Conservation (phyloP, 2,329 filamentous ascomycete genomes). For the Colletotrichum tropicale region DNA sequence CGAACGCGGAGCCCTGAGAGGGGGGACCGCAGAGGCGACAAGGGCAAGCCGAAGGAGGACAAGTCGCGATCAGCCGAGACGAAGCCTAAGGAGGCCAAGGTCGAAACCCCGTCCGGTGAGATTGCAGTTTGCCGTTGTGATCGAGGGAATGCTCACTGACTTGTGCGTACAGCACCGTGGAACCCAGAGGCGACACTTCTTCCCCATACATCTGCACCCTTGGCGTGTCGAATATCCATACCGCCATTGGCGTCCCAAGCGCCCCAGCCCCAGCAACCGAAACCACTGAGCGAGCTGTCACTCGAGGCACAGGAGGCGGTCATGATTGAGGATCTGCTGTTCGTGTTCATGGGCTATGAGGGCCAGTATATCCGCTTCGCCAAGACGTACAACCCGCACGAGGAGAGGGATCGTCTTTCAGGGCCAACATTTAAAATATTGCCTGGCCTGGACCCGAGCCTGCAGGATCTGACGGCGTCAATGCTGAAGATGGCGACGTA, state of each 20-base stretch:
- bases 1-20: constrained; percentile 65
- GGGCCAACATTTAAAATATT: constrained; percentile 83
- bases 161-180: constrained; percentile 62
- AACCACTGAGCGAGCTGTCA: constrained; percentile 71
- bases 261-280: constrained; percentile 71
- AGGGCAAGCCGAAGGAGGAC: constrained; percentile 35
- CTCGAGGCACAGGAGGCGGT: constrained; percentile 84
- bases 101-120: constrained; percentile 54
- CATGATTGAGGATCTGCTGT: constrained; percentile 88
- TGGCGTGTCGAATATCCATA: constrained; percentile 68
- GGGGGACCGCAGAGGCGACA: constrained; percentile 50
- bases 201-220: constrained; percentile 69
- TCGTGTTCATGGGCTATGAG: constrained; percentile 97
- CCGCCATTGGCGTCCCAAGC: constrained; percentile 77
- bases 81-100: constrained; percentile 47
- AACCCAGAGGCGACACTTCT: constrained; percentile 79
- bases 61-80: constrained; percentile 49
- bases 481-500: constrained; percentile 96
- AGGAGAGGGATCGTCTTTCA: constrained; percentile 85
- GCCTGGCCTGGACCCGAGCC: constrained; percentile 85
- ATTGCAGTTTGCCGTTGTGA: constrained; percentile 18
- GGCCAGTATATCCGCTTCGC: constrained; percentile 94
- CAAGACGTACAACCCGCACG: constrained; percentile 79
- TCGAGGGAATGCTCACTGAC: neutral
- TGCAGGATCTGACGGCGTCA: constrained; percentile 83